These are phyloP conservation scores for Ambrosiella cleistominuta DNA, from an alignment of 2,329 filamentous ascomycete genomes.

Conservation along the genomic window DNA sequence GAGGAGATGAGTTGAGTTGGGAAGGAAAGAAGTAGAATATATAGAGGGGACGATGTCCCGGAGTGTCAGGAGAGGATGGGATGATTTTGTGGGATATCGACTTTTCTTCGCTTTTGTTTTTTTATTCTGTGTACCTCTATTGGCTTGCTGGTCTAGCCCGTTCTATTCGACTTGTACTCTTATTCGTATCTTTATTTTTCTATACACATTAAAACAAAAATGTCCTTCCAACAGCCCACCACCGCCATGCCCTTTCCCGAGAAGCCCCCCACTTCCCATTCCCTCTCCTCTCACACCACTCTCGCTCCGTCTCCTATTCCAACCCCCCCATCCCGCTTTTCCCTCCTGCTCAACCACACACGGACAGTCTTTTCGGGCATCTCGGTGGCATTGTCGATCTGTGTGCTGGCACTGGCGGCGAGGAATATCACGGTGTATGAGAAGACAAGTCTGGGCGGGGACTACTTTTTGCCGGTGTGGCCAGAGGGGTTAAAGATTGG, in stretches of 20 bases:
- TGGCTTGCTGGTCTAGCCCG: neutral
- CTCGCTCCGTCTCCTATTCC: conserved; percentile 10
- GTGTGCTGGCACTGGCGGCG: conserved; percentile 35
- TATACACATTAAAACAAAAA: neutral
- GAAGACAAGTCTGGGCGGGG: conserved; percentile 29
- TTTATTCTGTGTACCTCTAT: neutral
- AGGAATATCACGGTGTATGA: conserved; percentile 39
- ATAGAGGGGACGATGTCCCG: conserved; percentile 2
- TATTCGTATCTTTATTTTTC: neutral
- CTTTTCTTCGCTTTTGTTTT: conserved; percentile 1
- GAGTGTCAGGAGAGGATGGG: neutral
- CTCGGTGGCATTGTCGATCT: conserved; percentile 32
- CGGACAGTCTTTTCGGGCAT: conserved; percentile 32
- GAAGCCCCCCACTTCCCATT: too few species aligned
- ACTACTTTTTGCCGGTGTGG: conserved; percentile 38
- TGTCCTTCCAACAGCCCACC: too few species aligned
- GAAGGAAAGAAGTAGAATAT: neutral
- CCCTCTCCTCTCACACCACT: too few species aligned
- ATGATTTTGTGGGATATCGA: neutral
- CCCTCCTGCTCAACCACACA: conserved; percentile 26
- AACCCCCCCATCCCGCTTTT: conserved; percentile 18
- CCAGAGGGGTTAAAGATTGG: conserved; percentile 38
- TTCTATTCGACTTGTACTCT: neutral
- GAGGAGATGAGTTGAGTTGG: neutral
- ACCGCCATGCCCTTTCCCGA: too few species aligned